A percentile compares a stretch with the other conserved stretches of the same genome.
Conservation (phyloP, 2,329 filamentous ascomycete genomes). For the Cryphonectria carpinicola region DNA sequence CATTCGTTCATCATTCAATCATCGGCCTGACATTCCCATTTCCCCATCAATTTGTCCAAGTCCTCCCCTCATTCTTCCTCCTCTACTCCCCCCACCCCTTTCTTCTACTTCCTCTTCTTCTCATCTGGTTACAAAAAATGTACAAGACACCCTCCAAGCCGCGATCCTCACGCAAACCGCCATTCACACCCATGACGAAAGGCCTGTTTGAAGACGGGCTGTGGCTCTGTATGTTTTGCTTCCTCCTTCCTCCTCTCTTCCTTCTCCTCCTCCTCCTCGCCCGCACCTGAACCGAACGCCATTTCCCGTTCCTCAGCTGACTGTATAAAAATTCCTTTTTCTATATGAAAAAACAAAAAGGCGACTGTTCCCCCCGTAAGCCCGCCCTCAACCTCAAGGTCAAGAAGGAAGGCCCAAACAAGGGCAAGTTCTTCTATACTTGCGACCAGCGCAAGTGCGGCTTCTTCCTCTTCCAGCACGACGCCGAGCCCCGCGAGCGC, state of each 20-base stretch:
- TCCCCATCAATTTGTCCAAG: neutral
- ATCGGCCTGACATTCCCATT: neutral
- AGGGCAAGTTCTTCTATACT: slow-evolving; percentile 48
- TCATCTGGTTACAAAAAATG: slow-evolving; percentile 7
- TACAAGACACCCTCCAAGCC: slow-evolving; percentile 27
- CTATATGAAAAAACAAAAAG: slow-evolving; percentile 35
- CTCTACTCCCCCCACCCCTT: neutral
- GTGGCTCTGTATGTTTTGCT: slow-evolving; percentile 36
- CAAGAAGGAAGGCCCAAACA: slow-evolving; percentile 44
- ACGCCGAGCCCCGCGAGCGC: slow-evolving; percentile 40
- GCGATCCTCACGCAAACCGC: slow-evolving; percentile 3
- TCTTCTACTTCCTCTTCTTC: neutral
- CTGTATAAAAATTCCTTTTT: neutral
- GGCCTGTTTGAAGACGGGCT: slow-evolving; percentile 34
- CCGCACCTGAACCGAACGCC: neutral
- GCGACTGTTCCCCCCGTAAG: slow-evolving; percentile 48
- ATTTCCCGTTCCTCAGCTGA: neutral
- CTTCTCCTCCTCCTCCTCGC: neutral
- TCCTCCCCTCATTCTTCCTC: too few relatives aligned
- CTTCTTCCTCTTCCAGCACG: slow-evolving; percentile 51
- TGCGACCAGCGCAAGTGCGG: slow-evolving; percentile 44
- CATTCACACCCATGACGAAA: slow-evolving; percentile 18
- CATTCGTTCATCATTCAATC: neutral
- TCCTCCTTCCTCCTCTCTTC: neutral
- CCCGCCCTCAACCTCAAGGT: slow-evolving; percentile 42